These are phyloP conservation scores for Aspergillus nanangensis DNA, from an alignment of 495 filamentous ascomycete species.

Conservation along the genomic window DNA sequence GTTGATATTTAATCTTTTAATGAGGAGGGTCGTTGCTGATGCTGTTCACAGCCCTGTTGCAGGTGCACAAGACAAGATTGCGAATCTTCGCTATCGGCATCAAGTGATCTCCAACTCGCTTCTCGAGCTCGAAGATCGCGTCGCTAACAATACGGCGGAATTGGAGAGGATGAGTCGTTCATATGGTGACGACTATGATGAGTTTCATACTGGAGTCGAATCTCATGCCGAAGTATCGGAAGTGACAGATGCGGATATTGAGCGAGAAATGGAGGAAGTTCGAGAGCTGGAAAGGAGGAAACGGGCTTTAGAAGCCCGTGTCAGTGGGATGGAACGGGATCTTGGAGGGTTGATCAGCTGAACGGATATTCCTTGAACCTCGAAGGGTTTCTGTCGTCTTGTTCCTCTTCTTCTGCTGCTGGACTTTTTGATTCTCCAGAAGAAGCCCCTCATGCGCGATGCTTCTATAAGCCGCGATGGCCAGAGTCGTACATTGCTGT, in stretches of 20 bases:
- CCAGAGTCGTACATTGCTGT: too few relatives aligned
- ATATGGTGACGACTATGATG: constrained; percentile 35
- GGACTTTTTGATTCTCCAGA: too few relatives aligned
- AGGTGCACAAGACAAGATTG: constrained; percentile 77
- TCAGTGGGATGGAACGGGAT: constrained; percentile 77
- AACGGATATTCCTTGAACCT: constrained; percentile 6
- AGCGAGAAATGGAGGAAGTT: constrained; percentile 74
- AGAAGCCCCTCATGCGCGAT: too few relatives aligned
- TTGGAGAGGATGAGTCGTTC: constrained; percentile 67
- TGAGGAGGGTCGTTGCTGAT: not conserved
- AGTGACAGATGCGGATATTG: constrained; percentile 72
- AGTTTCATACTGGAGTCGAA: constrained; percentile 28
- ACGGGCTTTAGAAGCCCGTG: constrained; percentile 67
- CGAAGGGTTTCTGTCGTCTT: not conserved
- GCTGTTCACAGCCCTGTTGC: constrained; percentile 58
- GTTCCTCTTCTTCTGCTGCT: too few relatives aligned
- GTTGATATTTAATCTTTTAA: too few relatives aligned
- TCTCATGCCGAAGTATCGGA: constrained; percentile 41
- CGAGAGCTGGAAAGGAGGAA: constrained; percentile 73
- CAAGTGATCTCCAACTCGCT: constrained; percentile 69
- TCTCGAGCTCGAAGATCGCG: constrained; percentile 70
- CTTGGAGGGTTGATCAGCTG: constrained; percentile 60
- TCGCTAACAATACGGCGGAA: constrained; percentile 71
- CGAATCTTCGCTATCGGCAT: constrained; percentile 65
- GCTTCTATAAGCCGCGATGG: too few relatives aligned